These are phyloP conservation scores for Limnanthes douglasii DNA, from an alignment of 345 rosid genomes.

Conservation along the genomic window DNA sequence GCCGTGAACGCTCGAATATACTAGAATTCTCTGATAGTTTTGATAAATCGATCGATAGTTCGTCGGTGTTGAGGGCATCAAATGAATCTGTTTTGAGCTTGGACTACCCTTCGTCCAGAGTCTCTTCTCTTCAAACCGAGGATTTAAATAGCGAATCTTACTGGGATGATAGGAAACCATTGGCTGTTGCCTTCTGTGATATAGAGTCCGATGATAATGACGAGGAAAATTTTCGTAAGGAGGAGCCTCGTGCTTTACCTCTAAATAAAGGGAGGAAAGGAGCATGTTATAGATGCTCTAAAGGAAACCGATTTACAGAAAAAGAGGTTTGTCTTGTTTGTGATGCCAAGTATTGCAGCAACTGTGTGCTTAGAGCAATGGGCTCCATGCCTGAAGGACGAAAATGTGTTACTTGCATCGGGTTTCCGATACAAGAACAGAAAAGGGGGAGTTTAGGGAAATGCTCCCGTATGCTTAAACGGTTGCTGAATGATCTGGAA, in stretches of 20 bases:
- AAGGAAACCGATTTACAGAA: constrained; percentile 81
- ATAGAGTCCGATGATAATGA: constrained; percentile 45
- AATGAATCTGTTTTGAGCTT: constrained; percentile 68
- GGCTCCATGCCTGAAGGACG: constrained; percentile 99
- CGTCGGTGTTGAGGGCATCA: constrained; percentile 35
- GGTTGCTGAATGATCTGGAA: constrained; percentile 82
- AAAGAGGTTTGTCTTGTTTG: constrained; percentile 96
- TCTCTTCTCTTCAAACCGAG: constrained; percentile 38
- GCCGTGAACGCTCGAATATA: constrained; percentile 20
- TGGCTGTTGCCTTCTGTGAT: constrained; percentile 55
- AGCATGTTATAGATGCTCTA: constrained; percentile 76
- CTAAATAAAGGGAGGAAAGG: constrained; percentile 72
- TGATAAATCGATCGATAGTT: constrained; percentile 40
- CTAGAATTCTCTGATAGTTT: constrained; percentile 44
- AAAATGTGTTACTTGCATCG: constrained; percentile 89
- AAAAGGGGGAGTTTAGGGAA: constrained; percentile 68
- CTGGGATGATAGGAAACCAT: constrained; percentile 37
- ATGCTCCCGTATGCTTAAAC: constrained; percentile 89
- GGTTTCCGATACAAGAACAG: constrained; percentile 66
- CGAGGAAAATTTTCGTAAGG: constrained; percentile 28
- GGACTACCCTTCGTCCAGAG: constrained; percentile 83
- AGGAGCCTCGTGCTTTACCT: constrained; percentile 17
- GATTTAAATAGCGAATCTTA: constrained; percentile 28
- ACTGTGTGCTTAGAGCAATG: constrained; percentile 97
- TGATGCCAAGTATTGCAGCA: constrained; percentile 84